Evolutionary conservation across 202 grass and related monocot species (phyloP).

Genomic region (Dendrocalamus latiflorus): DNA sequence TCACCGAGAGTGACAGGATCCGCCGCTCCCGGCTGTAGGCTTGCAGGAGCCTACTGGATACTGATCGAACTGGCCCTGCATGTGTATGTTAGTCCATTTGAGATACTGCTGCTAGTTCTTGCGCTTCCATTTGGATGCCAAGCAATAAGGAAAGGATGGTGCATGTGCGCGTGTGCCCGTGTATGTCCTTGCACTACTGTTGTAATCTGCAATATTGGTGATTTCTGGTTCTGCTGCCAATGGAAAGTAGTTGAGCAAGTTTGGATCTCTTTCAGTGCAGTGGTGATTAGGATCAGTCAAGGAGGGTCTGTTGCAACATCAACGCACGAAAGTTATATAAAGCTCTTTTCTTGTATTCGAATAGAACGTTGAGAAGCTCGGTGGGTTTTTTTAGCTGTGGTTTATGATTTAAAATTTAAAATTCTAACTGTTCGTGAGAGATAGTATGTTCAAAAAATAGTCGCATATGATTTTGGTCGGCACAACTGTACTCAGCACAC

Average conservation of each 20-base stretch:
- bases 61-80: background rate
- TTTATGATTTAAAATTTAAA: no score
- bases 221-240: background rate
- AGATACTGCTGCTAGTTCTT: background rate
- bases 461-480: no score
- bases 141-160: constrained; percentile 1
- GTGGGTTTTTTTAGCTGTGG: no score
- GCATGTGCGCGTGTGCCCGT: background rate
- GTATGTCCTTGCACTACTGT: background rate
- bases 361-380: no score
- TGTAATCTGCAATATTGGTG: background rate
- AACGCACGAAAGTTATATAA: no score
- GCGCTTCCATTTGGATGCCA: background rate
- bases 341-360: no score
- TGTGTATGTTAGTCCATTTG: background rate
- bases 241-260: background rate
- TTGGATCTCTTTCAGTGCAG: background rate
- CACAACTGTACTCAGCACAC: accelerated
- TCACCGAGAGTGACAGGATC: constrained; percentile 50
- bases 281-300: background rate
- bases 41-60: background rate
- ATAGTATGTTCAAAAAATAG: no score
- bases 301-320: no score
- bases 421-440: no score
- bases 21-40: constrained; percentile 46